Evolutionary conservation across 306 rosid species (phyloP), one percentile per base, ranked within the genome.

Genomic region (Betula pendula): DNA sequence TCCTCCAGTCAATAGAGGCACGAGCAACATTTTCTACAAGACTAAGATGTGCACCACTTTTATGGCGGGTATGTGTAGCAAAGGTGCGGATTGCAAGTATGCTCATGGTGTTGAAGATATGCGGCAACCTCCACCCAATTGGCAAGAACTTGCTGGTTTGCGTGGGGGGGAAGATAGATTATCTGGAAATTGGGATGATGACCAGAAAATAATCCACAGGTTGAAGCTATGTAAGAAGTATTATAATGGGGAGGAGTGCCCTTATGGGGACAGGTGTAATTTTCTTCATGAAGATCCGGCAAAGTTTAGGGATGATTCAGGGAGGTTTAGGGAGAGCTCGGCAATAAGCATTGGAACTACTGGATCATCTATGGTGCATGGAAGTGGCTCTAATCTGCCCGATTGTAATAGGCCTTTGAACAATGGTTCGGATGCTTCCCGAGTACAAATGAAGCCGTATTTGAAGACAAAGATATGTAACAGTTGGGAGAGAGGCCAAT

Each of bases 211-310:
- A 43, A 96, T 96, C 52, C 98, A 89, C 11, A 89, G 87, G 88
- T 88, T 96, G 98, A 96, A 93, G 88, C 84, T 96, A 6, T 96
- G 98, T 88, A 96, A 90, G 89, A 96, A 88, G 92, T 96, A 79
- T 77, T 88, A 85, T 77, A 92, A 86, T 72, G 99, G 99, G 43
- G 98, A 93, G 77, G 90, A 91, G 67, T 96, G 99, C 75, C 97
- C 97, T 51, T 96, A 91, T 74, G 99, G 99, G 40, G 94, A 88
- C 13, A 91, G 91, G 63, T 96, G 99, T 69, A 91, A 80, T 81
- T 96, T 96, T 85, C 97, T 88, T 75, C 99, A 96, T 74, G 98
- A 96, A 74, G 97, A 88, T 27, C 99, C 97, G 2, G 70, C 90
- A 0, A 96, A 87, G 87, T 92, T 84, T 78, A 89, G 97, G 81